Conservation (phyloP, 345 rosid genomes). For the Diplotaxis tenuifolia region DNA sequence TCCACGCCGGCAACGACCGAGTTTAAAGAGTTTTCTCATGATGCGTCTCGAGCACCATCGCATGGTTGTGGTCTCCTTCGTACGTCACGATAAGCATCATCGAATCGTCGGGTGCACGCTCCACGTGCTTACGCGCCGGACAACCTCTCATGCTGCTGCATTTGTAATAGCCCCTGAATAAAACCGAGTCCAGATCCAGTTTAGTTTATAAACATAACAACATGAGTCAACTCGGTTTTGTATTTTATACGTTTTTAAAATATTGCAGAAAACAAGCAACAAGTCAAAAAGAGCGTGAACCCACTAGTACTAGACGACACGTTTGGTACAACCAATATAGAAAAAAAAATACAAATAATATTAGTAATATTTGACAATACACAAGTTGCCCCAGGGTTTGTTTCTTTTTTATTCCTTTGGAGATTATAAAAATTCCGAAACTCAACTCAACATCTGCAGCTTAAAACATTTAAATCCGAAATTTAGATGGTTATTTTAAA, state of each 20-base stretch:
- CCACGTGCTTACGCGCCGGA: conserved; percentile 94
- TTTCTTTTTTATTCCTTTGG: not conserved
- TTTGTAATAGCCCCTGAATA: conserved; percentile 81
- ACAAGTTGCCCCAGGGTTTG: not conserved
- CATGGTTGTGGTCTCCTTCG: conserved; percentile 84
- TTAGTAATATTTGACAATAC: conserved; percentile 27
- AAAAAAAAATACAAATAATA: not conserved
- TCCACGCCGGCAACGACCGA: conserved; percentile 5
- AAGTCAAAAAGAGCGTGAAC: conserved; percentile 35
- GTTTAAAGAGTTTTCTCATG: conserved; percentile 39
- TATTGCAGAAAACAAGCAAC: not conserved
- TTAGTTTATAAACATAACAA: not conserved
- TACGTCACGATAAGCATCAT: conserved; percentile 81
- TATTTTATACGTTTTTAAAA: not conserved
- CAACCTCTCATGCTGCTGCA: conserved; percentile 90
- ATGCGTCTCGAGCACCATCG: conserved; percentile 50
- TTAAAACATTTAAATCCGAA: not conserved
- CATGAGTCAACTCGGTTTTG: conserved; percentile 2
- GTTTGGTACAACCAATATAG: conserved; percentile 32
- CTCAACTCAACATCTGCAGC: not conserved
- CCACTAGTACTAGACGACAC: conserved; percentile 28
- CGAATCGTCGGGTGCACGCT: conserved; percentile 73
- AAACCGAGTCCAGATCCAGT: conserved; percentile 1
- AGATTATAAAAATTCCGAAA: not conserved
- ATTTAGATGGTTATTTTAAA: not conserved